Base-by-base conservation (phyloP, 1,284 basidiomycete genomes). In the Dichomitus squalens region DNA sequence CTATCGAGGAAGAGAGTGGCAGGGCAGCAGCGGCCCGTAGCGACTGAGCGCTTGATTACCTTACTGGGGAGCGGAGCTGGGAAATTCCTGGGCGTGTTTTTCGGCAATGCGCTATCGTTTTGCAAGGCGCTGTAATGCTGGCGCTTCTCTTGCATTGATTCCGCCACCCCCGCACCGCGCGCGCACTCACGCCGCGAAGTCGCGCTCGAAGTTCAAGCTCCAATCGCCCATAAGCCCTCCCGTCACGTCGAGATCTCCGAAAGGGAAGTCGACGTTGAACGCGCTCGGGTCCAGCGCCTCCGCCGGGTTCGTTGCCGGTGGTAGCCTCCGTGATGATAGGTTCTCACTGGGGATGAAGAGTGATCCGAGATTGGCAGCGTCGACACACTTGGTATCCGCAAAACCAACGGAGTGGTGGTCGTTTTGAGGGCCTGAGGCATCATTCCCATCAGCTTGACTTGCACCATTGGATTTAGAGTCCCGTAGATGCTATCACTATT, bases 121-220 rank as follows among this genome's bases (percentile, higher is more conserved):
- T n/a, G n/a, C n/a, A n/a, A n/a, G n/a, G n/a, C n/a, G n/a, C n/a
- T n/a, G n/a, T n/a, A n/a, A 27, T 23, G 25, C 36, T 27, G 27
- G 50, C 40, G 39, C 38, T 11, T 7, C 8, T 8, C 39, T n/a
- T n/a, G n/a, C n/a, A n/a, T n/a, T n/a, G n/a, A n/a, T n/a, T n/a
- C 29, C 23, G 46, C 25, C 38, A 20, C 34, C 25, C n/a, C 29
- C 44, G 12, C 8, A 14, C 38, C 4, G 21, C 18, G 8, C 5
- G 29, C 12, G 25, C 7, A 40, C 23, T 57, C 52, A 56, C 16
- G 53, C 83, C 49, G 83, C 82, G 70, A 87, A 87, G 64, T 86
- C 85, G 64, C 83, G 75, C 69, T 87, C 86, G 61, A 87, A 87
- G 65, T 85, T 81, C 66, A 86, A 71, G 52, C 80, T 77, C 3